phyloP scores from a whole-genome alignment of 257 asterid genomes.

The Gentiana straminea region DNA sequence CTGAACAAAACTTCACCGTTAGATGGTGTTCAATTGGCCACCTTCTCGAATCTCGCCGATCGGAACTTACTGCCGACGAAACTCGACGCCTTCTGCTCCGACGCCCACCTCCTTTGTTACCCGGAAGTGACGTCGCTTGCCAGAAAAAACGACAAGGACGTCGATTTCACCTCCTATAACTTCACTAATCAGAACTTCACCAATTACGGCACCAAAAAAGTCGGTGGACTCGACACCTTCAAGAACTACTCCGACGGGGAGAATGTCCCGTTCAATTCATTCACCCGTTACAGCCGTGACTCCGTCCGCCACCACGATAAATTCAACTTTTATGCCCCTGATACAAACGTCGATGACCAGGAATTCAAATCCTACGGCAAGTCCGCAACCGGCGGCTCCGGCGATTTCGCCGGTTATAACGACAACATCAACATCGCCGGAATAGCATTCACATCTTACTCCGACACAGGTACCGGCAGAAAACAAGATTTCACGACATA shows the following conservation, averaged over 20 bases:
- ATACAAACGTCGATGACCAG: conserved; percentile 43
- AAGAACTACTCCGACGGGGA: conserved; percentile 34
- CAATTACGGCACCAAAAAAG: conserved; percentile 46
- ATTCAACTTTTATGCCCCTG: conserved; percentile 44
- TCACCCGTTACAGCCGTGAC: conserved; percentile 73
- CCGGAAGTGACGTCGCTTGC: conserved; percentile 41
- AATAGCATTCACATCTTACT: conserved; percentile 50
- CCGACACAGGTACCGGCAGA: conserved; percentile 47
- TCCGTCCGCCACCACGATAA: conserved; percentile 40
- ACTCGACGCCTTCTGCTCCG: conserved; percentile 49
- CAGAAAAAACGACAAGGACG: conserved; percentile 37
- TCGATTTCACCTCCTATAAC: conserved; percentile 31
- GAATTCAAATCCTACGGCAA: conserved; percentile 64
- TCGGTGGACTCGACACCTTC: conserved; percentile 49
- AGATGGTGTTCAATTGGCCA: conserved; percentile 18
- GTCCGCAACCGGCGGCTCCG: conserved; percentile 46
- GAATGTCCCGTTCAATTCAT: conserved; percentile 29
- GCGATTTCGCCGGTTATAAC: conserved; percentile 40
- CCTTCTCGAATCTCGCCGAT: conserved; percentile 35
- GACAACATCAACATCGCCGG: conserved; percentile 30
- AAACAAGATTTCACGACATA: conserved; percentile 36
- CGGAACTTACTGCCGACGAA: conserved; percentile 43
- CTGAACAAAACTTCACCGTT: conserved; percentile 24
- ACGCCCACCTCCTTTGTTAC: conserved; percentile 59
- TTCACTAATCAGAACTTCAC: conserved; percentile 38